Percentiles rank a stretch among this genome's conserved stretches.
phyloP scores from a whole-genome alignment of 257 asterid species.

The Verbena officinalis region DNA sequence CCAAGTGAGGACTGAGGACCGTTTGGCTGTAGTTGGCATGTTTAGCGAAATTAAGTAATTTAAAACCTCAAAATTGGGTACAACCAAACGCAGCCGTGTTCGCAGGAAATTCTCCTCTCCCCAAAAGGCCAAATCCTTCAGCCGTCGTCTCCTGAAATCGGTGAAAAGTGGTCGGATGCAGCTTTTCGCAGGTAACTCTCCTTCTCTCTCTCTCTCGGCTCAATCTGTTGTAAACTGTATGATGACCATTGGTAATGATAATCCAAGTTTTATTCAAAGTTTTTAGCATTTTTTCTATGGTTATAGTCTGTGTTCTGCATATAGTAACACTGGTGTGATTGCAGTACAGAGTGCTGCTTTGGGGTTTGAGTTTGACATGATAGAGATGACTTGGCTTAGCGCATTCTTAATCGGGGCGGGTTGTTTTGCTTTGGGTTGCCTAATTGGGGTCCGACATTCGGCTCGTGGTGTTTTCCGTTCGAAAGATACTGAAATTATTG shows the following conservation, averaged over 20 bases:
- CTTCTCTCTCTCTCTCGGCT: neutral
- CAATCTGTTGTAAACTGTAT: neutral
- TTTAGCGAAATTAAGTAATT: neutral
- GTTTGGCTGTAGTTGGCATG: neutral
- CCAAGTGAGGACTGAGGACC: no score
- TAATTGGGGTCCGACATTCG: slow-evolving; percentile 60
- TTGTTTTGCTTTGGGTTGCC: slow-evolving; percentile 79
- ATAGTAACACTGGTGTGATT: slow-evolving; percentile 22
- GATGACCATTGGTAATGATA: neutral
- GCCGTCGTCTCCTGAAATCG: slow-evolving; percentile 10
- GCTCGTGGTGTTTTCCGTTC: slow-evolving; percentile 38
- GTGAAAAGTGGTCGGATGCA: slow-evolving; percentile 7
- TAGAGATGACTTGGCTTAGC: slow-evolving; percentile 76
- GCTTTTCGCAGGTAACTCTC: slow-evolving; percentile 29
- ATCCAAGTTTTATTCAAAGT: neutral
- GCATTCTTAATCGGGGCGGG: slow-evolving; percentile 76
- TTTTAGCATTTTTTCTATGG: neutral
- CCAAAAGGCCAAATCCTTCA: slow-evolving; percentile 32
- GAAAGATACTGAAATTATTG: slow-evolving; percentile 30
- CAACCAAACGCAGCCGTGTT: slow-evolving; percentile 17
- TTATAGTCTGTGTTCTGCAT: neutral
- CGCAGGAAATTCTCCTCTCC: slow-evolving; percentile 1
- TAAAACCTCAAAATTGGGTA: neutral
- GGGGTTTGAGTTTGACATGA: slow-evolving; percentile 59
- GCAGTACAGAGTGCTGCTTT: slow-evolving; percentile 43